Percentiles rank a stretch among this genome's conserved stretches.
phyloP scores from a whole-genome alignment of 192 early-diverging fungal genomes.

The Podila horticola region DNA sequence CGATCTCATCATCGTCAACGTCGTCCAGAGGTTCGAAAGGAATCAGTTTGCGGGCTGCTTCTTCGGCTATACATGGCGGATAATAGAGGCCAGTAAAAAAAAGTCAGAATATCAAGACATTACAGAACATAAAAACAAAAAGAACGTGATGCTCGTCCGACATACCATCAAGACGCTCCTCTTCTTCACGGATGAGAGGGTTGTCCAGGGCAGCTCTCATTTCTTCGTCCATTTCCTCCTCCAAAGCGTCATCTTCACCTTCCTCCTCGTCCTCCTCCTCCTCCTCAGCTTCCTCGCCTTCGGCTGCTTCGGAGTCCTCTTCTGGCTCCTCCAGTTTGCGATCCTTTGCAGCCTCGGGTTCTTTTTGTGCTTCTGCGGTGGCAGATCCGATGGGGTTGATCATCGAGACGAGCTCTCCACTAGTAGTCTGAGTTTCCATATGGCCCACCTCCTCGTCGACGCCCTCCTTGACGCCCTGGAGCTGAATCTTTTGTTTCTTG shows the following conservation, averaged over 20 bases:
- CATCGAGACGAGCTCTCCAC: neutral
- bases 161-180: constrained; percentile 51
- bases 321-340: constrained; percentile 32
- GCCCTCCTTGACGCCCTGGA: constrained; percentile 23
- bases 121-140: neutral
- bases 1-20: constrained; percentile 82
- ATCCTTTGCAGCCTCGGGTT: too few species aligned
- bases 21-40: constrained; percentile 59
- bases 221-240: constrained; percentile 54
- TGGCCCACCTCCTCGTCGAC: constrained; percentile 16
- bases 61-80: constrained; percentile 10
- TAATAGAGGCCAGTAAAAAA: neutral
- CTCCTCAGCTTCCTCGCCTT: constrained; percentile 42
- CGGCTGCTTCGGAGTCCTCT: constrained; percentile 17
- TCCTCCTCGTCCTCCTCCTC: constrained; percentile 44
- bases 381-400: neutral
- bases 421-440: constrained; percentile 18
- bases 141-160: too few species aligned
- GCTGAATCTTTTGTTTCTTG: constrained; percentile 12
- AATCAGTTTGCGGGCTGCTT: constrained; percentile 30
- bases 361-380: constrained; percentile 10
- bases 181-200: constrained; percentile 33
- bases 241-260: constrained; percentile 42
- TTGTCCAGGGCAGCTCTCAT: constrained; percentile 45
- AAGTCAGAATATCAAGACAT: neutral